Base-by-base conservation (phyloP, 768 basidiomycete species). In the Rhodocollybia butyracea region DNA sequence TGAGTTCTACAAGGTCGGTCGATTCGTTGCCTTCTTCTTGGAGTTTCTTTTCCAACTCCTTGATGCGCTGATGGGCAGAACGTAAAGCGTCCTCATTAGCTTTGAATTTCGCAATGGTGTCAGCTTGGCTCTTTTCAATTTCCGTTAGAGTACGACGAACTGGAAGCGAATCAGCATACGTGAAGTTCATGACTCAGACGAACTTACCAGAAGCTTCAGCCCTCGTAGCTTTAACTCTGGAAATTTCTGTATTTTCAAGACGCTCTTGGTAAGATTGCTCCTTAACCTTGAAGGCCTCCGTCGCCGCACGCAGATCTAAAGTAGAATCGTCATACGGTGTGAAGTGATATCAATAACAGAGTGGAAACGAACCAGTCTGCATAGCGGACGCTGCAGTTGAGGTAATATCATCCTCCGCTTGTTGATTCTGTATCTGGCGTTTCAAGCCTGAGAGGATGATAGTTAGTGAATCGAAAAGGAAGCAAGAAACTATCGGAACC, bases 1-100 rank as follows among this genome's bases (percentile, higher is more conserved):
- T 79, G 38, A 88, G 78, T 21, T 83, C 67, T 27, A 79, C 83
- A 34, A 86, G 73, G 58, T 89, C 86, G 22, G 85, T 80, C 12
- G 80, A 80, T 52, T 87, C 85, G 12, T 79, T 80, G n/a, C 79
- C 80, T 51, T 84, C 87, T 47, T 87, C 83, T 34, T 86, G 85
- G 0, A 89, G 73, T 60, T 82, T 83, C 34, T 72, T 70, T 57
- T 88, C 83, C 5, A 89, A 69, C n/a, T 86, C 82, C 29, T 69
- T 78, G 29, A 85, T 64, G 51, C 78, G 78, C 42, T 71, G 70
- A 60, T 86, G 84, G 1, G 83, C 74, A 0, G 66, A 65, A 52
- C 77, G 75, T 15, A 86, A 61, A 11, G 73, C 74, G 41, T 78
- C 76, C 60, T 84, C 77, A 0, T 74, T 66, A 10, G 75, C 72